Conservation (phyloP, 768 basidiomycete species). For the Omphalotus guepiniiformis region DNA sequence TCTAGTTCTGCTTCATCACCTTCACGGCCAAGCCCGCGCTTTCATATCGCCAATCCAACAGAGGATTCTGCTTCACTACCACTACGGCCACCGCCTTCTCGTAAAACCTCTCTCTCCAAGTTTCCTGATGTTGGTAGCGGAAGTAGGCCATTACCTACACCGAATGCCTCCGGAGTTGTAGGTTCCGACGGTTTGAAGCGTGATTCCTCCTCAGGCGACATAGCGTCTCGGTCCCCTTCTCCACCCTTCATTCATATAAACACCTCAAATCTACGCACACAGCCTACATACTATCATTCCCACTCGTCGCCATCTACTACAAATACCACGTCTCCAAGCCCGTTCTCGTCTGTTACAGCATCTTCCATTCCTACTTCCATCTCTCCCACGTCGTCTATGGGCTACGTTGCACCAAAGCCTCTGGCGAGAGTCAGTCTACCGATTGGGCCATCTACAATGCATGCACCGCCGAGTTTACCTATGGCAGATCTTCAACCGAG, state of each 20-base stretch:
- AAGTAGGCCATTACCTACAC: constrained; percentile 1
- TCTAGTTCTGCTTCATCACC: constrained; percentile 1
- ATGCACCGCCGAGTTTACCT: not conserved
- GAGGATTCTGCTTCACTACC: not conserved
- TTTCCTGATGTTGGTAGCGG: not conserved
- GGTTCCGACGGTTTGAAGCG: not conserved
- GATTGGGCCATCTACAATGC: not conserved
- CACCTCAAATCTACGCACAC: not conserved
- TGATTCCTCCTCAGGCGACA: no score
- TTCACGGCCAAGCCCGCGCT: constrained; percentile 5
- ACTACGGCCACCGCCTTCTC: not conserved
- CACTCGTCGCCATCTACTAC: not conserved
- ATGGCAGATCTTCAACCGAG: not conserved
- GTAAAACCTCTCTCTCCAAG: not conserved
- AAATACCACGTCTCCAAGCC: no score
- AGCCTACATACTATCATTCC: not conserved
- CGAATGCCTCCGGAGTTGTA: no score
- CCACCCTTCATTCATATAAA: constrained; percentile 3
- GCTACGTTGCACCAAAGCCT: not conserved
- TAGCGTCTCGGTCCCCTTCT: not conserved
- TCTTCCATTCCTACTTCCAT: not conserved
- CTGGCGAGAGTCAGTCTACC: constrained; percentile 4
- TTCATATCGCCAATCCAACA: constrained; percentile 8
- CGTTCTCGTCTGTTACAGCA: not conserved
- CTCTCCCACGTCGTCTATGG: not conserved